phyloP scores from a whole-genome alignment of 371 early-diverging fungal genomes.

The Umbelopsis sp. region DNA sequence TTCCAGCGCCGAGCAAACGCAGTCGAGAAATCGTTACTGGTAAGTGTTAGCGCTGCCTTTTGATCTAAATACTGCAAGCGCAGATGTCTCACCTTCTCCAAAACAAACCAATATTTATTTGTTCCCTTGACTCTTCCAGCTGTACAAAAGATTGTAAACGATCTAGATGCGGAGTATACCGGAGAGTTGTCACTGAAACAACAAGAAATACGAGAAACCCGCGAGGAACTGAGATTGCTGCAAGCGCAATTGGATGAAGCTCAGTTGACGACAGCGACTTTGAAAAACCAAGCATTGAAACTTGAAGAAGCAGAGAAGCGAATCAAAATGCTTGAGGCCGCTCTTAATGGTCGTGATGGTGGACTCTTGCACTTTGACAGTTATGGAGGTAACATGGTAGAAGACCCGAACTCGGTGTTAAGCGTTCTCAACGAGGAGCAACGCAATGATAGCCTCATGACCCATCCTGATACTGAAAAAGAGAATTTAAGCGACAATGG shows the following conservation, averaged over 20 bases:
- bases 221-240: constrained; percentile 62
- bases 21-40: constrained; percentile 59
- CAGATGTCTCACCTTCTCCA: background rate
- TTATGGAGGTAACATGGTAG: constrained; percentile 3
- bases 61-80: background rate
- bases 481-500: background rate
- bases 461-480: background rate
- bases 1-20: constrained; percentile 34
- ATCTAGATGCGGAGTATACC: constrained; percentile 67
- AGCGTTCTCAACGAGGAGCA: constrained; percentile 3
- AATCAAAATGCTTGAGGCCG: constrained; percentile 52
- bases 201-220: constrained; percentile 62
- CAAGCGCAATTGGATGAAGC: constrained; percentile 70
- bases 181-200: constrained; percentile 64
- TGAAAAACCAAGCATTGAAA: constrained; percentile 47
- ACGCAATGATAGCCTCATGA: background rate
- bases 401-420: background rate
- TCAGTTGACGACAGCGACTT: constrained; percentile 61
- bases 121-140: constrained; percentile 28
- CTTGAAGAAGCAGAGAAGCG: constrained; percentile 63
- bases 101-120: too few relatives aligned
- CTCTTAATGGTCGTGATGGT: constrained; percentile 31
- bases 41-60: constrained; percentile 26
- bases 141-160: constrained; percentile 74
- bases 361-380: constrained; percentile 1